Conservation (phyloP, 2,329 filamentous ascomycete genomes). For the Cladosporium sp. region DNA sequence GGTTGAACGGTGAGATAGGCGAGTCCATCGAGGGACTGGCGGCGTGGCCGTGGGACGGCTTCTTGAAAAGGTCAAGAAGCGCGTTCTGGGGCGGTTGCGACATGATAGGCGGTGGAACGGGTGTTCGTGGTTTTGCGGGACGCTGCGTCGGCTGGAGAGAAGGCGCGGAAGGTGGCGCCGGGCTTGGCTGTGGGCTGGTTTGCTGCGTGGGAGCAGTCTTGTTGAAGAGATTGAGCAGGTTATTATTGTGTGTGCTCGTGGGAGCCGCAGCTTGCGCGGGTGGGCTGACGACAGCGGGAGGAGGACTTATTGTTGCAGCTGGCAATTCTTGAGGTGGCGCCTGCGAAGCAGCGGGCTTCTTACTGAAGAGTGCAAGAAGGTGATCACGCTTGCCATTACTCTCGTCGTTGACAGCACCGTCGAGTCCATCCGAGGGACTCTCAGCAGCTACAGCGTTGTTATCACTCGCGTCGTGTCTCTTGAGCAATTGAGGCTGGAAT, state of each 20-base stretch:
- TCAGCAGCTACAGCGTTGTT: conserved; percentile 5
- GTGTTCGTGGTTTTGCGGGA: conserved; percentile 11
- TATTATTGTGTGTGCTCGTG: background rate
- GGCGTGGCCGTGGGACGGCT: conserved; percentile 10
- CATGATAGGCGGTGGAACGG: conserved; percentile 7
- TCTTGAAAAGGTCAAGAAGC: conserved; percentile 28
- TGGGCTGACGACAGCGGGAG: background rate
- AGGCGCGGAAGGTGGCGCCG: conserved; percentile 25
- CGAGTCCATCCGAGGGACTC: background rate
- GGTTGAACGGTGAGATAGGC: conserved; percentile 29
- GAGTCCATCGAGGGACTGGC: conserved; percentile 24
- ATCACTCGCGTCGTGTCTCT: conserved; percentile 21
- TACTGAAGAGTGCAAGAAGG: conserved; percentile 25
- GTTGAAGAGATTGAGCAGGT: conserved; percentile 16
- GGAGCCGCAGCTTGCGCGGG: background rate
- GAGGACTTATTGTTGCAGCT: background rate
- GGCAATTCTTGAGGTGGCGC: conserved; percentile 14
- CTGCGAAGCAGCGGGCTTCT: background rate
- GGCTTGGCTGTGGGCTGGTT: conserved; percentile 13
- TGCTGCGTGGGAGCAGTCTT: conserved; percentile 2
- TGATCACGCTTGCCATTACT: conserved; percentile 23
- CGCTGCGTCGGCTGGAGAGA: conserved; percentile 22
- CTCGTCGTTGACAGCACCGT: conserved; percentile 12
- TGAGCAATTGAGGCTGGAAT: conserved; percentile 29
- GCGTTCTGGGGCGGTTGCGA: conserved; percentile 19